These are phyloP conservation scores for Alternaria ethzedia DNA, from an alignment of 2,329 filamentous ascomycete species.

Conservation along the genomic window DNA sequence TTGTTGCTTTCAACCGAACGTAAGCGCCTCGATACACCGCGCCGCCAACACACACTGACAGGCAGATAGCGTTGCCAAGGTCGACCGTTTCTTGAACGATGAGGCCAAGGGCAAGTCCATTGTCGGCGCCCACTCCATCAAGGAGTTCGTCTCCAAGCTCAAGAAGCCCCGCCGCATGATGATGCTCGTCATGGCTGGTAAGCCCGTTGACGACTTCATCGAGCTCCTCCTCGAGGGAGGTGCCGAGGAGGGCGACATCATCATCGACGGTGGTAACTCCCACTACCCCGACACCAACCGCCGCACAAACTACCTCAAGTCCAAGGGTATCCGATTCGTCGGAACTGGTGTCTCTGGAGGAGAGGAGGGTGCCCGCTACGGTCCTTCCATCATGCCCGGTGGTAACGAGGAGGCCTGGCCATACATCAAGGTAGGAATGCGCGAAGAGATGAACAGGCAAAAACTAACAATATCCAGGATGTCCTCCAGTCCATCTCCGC, in stretches of 20 bases:
- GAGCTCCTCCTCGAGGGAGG: constrained; percentile 76
- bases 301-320: constrained; percentile 83
- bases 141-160: constrained; percentile 96
- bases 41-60: constrained; percentile 26
- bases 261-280: constrained; percentile 99
- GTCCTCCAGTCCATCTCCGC: constrained; percentile 97
- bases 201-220: constrained; percentile 98
- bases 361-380: constrained; percentile 98
- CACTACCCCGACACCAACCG: constrained; percentile 99
- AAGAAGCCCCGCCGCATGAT: constrained; percentile 97
- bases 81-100: constrained; percentile 90
- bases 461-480: constrained; percentile 59
- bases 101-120: constrained; percentile 80
- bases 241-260: constrained; percentile 76
- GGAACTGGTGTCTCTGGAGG: constrained; percentile 97
- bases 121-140: constrained; percentile 87
- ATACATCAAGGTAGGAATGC: constrained; percentile 73
- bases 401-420: constrained; percentile 98
- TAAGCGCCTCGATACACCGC: constrained; percentile 18
- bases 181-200: constrained; percentile 98
- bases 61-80: constrained; percentile 75
- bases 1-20: constrained; percentile 98
- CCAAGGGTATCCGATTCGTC: constrained; percentile 94
- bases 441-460: background rate
- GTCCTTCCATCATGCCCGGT: constrained; percentile 97